phyloP scores from a whole-genome alignment of 306 rosid species.

The Vigna mungo region DNA sequence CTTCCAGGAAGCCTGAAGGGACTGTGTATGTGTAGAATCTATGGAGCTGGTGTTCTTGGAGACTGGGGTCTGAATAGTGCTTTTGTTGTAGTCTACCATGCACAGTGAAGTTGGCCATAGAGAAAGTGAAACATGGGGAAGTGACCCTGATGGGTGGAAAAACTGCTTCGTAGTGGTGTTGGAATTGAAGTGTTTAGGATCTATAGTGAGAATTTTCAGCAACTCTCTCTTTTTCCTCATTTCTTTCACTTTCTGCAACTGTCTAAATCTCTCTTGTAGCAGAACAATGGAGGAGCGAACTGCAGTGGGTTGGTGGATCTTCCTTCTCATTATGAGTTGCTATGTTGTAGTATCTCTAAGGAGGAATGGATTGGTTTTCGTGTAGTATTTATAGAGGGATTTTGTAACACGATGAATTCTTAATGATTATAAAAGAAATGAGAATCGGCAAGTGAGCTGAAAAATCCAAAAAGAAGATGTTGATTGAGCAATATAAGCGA shows the following conservation, averaged over 20 bases:
- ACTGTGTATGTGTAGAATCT: conserved; percentile 6
- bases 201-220: conserved; percentile 42
- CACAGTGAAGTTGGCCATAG: conserved; percentile 57
- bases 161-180: conserved; percentile 44
- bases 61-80: conserved; percentile 38
- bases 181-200: conserved; percentile 41
- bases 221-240: conserved; percentile 78
- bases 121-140: conserved; percentile 58
- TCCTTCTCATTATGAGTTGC: conserved; percentile 52
- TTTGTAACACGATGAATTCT: conserved; percentile 33
- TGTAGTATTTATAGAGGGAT: conserved; percentile 46
- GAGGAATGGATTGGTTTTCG: conserved; percentile 30
- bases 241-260: conserved; percentile 78
- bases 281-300: conserved; percentile 72
- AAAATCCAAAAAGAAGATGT: conserved; percentile 76
- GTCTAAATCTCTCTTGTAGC: conserved; percentile 81
- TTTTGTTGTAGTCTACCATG: conserved; percentile 32
- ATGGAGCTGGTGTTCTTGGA: conserved; percentile 44
- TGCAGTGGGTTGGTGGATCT: conserved; percentile 46
- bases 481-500: conserved; percentile 64
- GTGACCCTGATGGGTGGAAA: conserved; percentile 45
- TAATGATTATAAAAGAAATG: conserved; percentile 54
- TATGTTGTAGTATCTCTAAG: not conserved
- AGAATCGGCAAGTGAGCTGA: conserved; percentile 68
- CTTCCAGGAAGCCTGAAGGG: conserved; percentile 44